phyloP scores from a whole-genome alignment of 169 alveolate species.

The Plasmodium vivax region DNA sequence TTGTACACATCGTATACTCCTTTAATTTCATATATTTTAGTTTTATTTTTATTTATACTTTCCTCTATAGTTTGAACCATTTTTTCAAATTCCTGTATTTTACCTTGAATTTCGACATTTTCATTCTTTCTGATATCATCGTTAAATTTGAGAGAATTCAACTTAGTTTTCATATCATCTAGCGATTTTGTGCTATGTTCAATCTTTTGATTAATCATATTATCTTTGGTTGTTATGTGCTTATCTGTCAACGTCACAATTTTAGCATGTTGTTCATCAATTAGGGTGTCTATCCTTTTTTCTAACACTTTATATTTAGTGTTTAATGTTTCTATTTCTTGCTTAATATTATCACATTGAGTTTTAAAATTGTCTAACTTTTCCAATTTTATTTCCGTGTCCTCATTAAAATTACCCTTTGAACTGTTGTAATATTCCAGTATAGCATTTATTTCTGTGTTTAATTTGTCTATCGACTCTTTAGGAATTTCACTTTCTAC shows the following conservation, averaged over 20 bases:
- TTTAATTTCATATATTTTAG: background rate
- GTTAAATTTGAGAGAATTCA: background rate
- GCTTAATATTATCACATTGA: background rate
- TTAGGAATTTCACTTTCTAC: background rate
- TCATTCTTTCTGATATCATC: background rate
- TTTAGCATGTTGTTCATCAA: background rate
- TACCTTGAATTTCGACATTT: background rate
- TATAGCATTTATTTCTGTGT: background rate
- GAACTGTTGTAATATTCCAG: background rate
- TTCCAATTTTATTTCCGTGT: background rate
- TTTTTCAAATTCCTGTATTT: background rate
- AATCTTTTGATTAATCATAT: background rate
- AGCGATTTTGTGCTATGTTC: background rate
- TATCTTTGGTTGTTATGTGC: background rate
- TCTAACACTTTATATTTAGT: background rate
- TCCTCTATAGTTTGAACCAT: background rate
- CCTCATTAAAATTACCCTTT: background rate
- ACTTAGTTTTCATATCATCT: background rate
- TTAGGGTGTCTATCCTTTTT: background rate
- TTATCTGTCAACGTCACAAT: background rate
- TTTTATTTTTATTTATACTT: no score
- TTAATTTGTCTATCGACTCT: background rate
- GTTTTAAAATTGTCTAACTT: background rate
- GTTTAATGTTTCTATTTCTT: background rate
- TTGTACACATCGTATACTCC: background rate